phyloP scores from a whole-genome alignment of 495 filamentous ascomycete genomes.

The Penicillium lagena region DNA sequence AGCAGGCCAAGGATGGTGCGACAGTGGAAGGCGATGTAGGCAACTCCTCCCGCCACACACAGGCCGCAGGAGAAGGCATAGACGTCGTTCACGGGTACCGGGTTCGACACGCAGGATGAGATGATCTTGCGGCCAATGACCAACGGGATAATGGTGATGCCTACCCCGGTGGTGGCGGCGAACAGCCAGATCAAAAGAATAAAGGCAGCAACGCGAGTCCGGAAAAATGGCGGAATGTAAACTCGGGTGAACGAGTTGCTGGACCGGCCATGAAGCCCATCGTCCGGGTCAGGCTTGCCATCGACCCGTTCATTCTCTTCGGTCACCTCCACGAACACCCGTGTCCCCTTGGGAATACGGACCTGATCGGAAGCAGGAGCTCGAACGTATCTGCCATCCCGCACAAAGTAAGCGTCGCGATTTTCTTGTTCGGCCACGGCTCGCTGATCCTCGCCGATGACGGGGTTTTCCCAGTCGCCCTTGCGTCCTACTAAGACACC shows the following conservation, averaged over 20 bases:
- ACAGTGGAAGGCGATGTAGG: conserved; percentile 52
- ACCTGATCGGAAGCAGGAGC: conserved; percentile 90
- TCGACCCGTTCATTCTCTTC: conserved; percentile 63
- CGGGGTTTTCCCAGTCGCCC: conserved; percentile 43
- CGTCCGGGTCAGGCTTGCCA: conserved; percentile 49
- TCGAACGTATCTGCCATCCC: conserved; percentile 79
- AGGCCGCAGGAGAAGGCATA: conserved; percentile 91
- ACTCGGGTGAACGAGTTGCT: conserved; percentile 69
- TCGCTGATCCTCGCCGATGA: conserved; percentile 32
- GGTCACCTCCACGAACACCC: conserved; percentile 76
- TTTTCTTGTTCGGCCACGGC: conserved; percentile 26
- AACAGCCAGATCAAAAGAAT: conserved; percentile 90
- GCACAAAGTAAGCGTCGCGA: conserved; percentile 48
- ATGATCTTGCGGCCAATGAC: conserved; percentile 77
- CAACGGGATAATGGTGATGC: conserved; percentile 81
- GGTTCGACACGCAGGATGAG: conserved; percentile 54
- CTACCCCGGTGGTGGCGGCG: conserved; percentile 85
- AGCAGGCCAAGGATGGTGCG: conserved; percentile 34
- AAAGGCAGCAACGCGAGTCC: conserved; percentile 72
- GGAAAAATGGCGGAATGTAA: conserved; percentile 86
- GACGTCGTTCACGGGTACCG: conserved; percentile 80
- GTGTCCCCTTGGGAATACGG: conserved; percentile 76
- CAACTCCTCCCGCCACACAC: conserved; percentile 62
- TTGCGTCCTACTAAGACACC: conserved; percentile 38
- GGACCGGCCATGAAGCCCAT: conserved; percentile 57